phyloP scores from a whole-genome alignment of 768 basidiomycete genomes.

The Pleurotus giganteus region DNA sequence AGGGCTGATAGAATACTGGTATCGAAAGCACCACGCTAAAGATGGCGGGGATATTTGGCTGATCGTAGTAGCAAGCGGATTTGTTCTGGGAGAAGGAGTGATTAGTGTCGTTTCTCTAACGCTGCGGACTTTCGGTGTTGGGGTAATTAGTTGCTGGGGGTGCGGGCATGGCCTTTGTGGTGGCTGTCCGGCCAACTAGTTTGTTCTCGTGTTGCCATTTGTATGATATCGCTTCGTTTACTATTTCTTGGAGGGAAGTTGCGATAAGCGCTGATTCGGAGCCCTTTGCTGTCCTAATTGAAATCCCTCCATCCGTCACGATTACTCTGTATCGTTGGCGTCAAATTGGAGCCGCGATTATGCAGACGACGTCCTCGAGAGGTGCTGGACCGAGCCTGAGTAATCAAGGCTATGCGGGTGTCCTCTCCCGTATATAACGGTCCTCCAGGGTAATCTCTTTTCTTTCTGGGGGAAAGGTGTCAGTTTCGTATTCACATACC shows the following conservation, averaged over 20 bases:
- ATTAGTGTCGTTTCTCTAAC: conserved; percentile 78
- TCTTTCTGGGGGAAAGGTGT: too few relatives aligned
- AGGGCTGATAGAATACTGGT: conserved; percentile 76
- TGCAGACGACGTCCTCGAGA: too few relatives aligned
- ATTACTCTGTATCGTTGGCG: too few relatives aligned
- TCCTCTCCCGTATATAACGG: too few relatives aligned
- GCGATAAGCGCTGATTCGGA: not conserved
- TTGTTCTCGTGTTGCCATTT: not conserved
- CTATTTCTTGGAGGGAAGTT: not conserved
- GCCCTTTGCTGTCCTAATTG: too few relatives aligned
- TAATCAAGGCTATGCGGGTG: too few relatives aligned
- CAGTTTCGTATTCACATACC: too few relatives aligned
- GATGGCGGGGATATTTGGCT: conserved; percentile 64
- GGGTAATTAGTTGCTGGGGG: conserved; percentile 82
- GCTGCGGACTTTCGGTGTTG: conserved; percentile 72
- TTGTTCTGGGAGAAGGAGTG: conserved; percentile 94
- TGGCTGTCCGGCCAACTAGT: conserved; percentile 47
- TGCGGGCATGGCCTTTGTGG: conserved; percentile 76
- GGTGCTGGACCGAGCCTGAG: too few relatives aligned
- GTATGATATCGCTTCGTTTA: not conserved
- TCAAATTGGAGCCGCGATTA: too few relatives aligned
- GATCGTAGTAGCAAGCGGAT: conserved; percentile 90
- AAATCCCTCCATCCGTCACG: too few relatives aligned
- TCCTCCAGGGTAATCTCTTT: too few relatives aligned
- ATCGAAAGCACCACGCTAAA: conserved; percentile 50